A percentile compares a stretch with the other conserved stretches of the same genome.
Conservation (phyloP, 2,329 filamentous ascomycete genomes). For the Emergomyces orientalis region DNA sequence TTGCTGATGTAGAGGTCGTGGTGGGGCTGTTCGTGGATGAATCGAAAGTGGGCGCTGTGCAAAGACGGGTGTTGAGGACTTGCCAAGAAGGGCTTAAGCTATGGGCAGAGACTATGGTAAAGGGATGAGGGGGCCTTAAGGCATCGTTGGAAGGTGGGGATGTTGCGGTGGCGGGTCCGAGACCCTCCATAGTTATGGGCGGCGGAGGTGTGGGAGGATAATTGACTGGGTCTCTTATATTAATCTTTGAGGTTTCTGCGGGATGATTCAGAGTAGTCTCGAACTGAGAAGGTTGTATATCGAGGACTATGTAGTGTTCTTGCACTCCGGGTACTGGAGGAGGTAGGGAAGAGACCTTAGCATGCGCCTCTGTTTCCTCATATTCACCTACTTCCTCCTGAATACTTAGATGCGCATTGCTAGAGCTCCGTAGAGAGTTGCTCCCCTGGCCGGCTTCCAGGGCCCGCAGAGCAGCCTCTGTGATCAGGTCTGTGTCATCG, state of each 20-base stretch:
- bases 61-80: conserved; percentile 46
- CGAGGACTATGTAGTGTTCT: conserved; percentile 50
- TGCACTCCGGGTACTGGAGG: conserved; percentile 38
- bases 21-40: conserved; percentile 35
- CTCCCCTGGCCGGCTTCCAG: conserved; percentile 39
- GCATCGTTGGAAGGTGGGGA: conserved; percentile 43
- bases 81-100: conserved; percentile 70
- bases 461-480: conserved; percentile 51
- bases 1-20: conserved; percentile 35
- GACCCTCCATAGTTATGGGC: conserved; percentile 27
- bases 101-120: conserved; percentile 55
- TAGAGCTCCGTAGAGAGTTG: conserved; percentile 20
- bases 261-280: conserved; percentile 15
- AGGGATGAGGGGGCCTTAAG: conserved; percentile 35
- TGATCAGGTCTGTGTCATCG: conserved; percentile 72
- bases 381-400: conserved; percentile 5
- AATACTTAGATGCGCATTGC: conserved; percentile 14
- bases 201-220: not conserved
- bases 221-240: conserved; percentile 15
- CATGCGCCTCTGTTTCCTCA: conserved; percentile 4
- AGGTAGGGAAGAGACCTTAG: conserved; percentile 35
- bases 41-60: conserved; percentile 55
- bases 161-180: conserved; percentile 1
- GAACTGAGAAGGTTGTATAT: conserved; percentile 34
- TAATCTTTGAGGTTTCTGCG: conserved; percentile 18